Percentiles rank a stretch among this genome's conserved stretches.
Evolutionary conservation across 495 filamentous ascomycete genomes (phyloP).

Genomic region (Staphylotrichum longicolle): DNA sequence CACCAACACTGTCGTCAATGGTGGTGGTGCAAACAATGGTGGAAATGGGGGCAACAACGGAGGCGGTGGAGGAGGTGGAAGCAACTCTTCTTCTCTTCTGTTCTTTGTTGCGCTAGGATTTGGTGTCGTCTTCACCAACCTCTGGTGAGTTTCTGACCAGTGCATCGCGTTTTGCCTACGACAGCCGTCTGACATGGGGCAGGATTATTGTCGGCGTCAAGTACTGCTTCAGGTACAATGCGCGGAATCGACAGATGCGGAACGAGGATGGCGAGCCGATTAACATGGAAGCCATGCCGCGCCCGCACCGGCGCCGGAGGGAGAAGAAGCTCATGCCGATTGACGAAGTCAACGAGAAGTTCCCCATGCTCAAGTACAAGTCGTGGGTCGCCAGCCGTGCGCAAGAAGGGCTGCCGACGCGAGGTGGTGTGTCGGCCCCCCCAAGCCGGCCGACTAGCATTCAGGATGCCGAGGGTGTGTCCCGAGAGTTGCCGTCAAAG

Average conservation of each 20-base stretch:
- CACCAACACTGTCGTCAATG: constrained; percentile 20
- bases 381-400: constrained; percentile 83
- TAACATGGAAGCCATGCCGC: constrained; percentile 75
- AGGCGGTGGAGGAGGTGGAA: constrained; percentile 29
- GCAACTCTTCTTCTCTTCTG: constrained; percentile 84
- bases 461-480: constrained; percentile 57
- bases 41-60: constrained; percentile 24
- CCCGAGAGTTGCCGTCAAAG: constrained; percentile 43
- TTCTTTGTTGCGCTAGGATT: constrained; percentile 98
- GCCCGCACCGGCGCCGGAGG: constrained; percentile 73
- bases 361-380: constrained; percentile 95
- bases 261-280: constrained; percentile 87
- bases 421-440: constrained; percentile 79
- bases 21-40: constrained; percentile 6
- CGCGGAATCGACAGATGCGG: constrained; percentile 77
- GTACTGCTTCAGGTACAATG: constrained; percentile 98
- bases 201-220: constrained; percentile 99
- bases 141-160: constrained; percentile 66
- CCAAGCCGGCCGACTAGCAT: constrained; percentile 67
- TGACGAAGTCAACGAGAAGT: constrained; percentile 97
- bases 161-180: not conserved
- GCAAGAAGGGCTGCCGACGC: constrained; percentile 74
- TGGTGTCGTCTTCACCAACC: constrained; percentile 96
- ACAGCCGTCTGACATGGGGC: constrained; percentile 33
- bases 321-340: constrained; percentile 99